These are phyloP conservation scores for Venustampulla echinocandica DNA, from an alignment of 495 filamentous ascomycete species.

Conservation along the genomic window DNA sequence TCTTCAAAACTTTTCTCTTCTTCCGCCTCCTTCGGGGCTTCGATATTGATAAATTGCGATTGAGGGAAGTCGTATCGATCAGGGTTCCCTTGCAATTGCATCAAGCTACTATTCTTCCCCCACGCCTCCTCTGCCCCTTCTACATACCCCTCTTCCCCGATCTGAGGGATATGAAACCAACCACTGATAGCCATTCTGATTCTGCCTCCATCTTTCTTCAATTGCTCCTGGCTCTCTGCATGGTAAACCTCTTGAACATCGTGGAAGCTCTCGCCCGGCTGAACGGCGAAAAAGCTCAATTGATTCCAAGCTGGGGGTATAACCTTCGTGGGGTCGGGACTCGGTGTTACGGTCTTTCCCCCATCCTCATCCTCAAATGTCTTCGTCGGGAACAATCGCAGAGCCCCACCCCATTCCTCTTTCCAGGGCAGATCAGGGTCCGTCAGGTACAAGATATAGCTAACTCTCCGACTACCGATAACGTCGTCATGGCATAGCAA, in stretches of 20 bases:
- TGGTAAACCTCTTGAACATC: slow-evolving; percentile 97
- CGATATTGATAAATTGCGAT: slow-evolving; percentile 43
- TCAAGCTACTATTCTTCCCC: slow-evolving; percentile 77
- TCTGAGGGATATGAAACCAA: slow-evolving; percentile 98
- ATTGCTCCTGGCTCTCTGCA: slow-evolving; percentile 38
- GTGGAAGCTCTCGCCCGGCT: slow-evolving; percentile 95
- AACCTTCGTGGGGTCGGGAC: slow-evolving; percentile 60
- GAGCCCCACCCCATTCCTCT: slow-evolving; percentile 84
- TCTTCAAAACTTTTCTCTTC: slow-evolving; percentile 54
- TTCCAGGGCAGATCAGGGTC: slow-evolving; percentile 90
- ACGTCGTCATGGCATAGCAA: slow-evolving; percentile 97
- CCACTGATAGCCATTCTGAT: slow-evolving; percentile 96
- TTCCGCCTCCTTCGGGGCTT: slow-evolving; percentile 30
- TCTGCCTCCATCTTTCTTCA: slow-evolving; percentile 56
- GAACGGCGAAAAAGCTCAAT: slow-evolving; percentile 94
- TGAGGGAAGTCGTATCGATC: slow-evolving; percentile 80
- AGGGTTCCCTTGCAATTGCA: slow-evolving; percentile 83
- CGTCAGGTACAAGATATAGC: slow-evolving; percentile 94
- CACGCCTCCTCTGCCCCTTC: slow-evolving; percentile 81
- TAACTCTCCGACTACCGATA: slow-evolving; percentile 85
- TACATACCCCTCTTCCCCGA: slow-evolving; percentile 89
- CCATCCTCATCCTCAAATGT: slow-evolving; percentile 56
- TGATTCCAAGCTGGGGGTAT: slow-evolving; percentile 97
- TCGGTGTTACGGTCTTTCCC: slow-evolving; percentile 59
- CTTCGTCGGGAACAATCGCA: slow-evolving; percentile 77